These are phyloP conservation scores for Talaromyces marneffei DNA, from an alignment of 2,329 filamentous ascomycete species.

Conservation along the genomic window DNA sequence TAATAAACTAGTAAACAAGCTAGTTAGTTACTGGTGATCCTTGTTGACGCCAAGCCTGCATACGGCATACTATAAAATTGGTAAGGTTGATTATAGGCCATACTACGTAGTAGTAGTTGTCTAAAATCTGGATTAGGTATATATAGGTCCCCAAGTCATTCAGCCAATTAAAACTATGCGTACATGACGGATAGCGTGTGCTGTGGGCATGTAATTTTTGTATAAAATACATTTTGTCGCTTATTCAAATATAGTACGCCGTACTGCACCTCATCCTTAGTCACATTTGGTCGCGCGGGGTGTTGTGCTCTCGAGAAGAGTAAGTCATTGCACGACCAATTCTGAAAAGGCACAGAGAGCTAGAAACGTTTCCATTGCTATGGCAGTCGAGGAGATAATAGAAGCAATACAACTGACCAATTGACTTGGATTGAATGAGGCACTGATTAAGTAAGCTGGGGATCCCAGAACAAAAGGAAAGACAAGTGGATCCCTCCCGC, in stretches of 20 bases:
- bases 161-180: too few species aligned
- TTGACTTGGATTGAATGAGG: too few species aligned
- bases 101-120: too few species aligned
- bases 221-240: too few species aligned
- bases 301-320: not conserved
- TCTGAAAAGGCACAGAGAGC: not conserved
- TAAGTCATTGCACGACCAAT: not conserved
- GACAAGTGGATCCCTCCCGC: not conserved
- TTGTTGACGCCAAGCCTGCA: not conserved
- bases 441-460: not conserved
- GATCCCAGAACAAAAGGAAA: not conserved
- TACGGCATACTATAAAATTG: too few species aligned
- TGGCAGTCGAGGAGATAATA: not conserved
- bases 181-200: too few species aligned
- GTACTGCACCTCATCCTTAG: not conserved
- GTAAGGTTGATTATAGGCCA: too few species aligned
- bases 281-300: slow-evolving; percentile 1
- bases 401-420: not conserved
- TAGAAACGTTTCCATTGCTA: not conserved
- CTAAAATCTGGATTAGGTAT: too few species aligned
- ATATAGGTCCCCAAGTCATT: too few species aligned
- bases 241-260: too few species aligned
- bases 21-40: not conserved
- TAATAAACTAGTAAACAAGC: not conserved
- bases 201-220: too few species aligned